Conservation (phyloP, 2,329 filamentous ascomycete genomes). For the Leptographium procerum region DNA sequence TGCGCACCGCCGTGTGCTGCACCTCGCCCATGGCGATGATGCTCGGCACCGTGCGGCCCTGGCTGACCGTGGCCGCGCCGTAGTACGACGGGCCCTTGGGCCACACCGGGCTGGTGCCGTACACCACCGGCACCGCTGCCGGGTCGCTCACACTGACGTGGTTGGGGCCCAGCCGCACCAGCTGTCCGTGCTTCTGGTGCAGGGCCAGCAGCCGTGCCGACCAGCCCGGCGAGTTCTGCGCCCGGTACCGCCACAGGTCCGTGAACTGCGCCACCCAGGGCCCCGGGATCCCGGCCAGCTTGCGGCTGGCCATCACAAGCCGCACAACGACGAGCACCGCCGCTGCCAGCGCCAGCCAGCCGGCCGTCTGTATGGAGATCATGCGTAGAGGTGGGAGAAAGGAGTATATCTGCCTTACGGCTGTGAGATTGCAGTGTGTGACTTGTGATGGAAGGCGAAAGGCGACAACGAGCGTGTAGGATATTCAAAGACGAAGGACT, state of each 20-base stretch:
- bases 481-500: too few species aligned
- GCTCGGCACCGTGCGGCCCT: neutral
- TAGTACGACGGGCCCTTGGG: constrained; percentile 1
- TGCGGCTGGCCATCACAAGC: neutral
- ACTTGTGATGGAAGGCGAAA: too few species aligned
- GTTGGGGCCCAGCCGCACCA: neutral
- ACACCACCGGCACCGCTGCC: neutral
- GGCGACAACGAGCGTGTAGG: too few species aligned
- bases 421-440: too few species aligned
- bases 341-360: too few species aligned
- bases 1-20: neutral
- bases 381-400: too few species aligned
- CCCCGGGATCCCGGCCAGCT: neutral
- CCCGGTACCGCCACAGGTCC: neutral
- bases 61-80: neutral
- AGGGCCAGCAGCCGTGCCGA: neutral
- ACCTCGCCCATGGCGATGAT: constrained; percentile 2
- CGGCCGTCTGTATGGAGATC: too few species aligned
- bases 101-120: constrained; percentile 1
- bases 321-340: neutral
- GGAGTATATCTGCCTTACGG: too few species aligned
- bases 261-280: neutral
- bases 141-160: constrained; percentile 2
- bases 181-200: neutral
- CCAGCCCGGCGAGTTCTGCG: neutral